Conservation (phyloP, 805 yeast species). For the Pichia manshurica region DNA sequence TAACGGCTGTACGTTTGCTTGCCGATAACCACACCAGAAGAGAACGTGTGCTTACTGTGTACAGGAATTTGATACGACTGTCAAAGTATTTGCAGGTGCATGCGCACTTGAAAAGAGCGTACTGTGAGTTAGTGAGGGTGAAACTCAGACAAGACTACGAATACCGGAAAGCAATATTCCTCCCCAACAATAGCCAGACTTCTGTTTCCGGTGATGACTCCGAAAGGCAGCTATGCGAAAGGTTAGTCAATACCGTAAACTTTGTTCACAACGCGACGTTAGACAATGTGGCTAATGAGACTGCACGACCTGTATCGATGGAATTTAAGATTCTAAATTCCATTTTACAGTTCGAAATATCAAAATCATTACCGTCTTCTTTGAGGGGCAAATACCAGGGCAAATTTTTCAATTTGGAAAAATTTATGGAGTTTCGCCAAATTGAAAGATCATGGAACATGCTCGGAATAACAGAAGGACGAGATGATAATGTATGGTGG, state of each 20-base stretch:
- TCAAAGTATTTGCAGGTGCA: conserved; percentile 12
- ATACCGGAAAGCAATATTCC: conserved; percentile 12
- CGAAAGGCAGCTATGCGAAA: conserved; percentile 2
- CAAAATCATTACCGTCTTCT: conserved; percentile 12
- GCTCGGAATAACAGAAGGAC: background rate
- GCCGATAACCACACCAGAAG: conserved; percentile 3
- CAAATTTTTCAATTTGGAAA: conserved; percentile 5
- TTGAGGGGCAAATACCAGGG: background rate
- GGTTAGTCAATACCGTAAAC: conserved; percentile 23
- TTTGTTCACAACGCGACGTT: conserved; percentile 25
- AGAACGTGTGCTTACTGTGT: conserved; percentile 14
- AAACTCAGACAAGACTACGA: conserved; percentile 23
- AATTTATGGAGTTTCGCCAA: conserved; percentile 10
- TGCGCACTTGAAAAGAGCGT: conserved; percentile 7
- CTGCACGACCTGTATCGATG: conserved; percentile 3
- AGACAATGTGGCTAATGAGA: conserved; percentile 5
- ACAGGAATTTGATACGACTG: conserved; percentile 21
- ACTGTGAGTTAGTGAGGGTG: conserved; percentile 15
- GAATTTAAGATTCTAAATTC: conserved; percentile 18
- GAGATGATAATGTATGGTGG: conserved; percentile 3
- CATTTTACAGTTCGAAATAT: conserved; percentile 21
- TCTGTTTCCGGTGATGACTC: no score
- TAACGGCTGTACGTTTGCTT: conserved; percentile 14
- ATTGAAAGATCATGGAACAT: conserved; percentile 5
- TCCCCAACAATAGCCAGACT: no score